Conservation (phyloP, 1,139 yeast genomes). For the Lodderomyces theae region DNA sequence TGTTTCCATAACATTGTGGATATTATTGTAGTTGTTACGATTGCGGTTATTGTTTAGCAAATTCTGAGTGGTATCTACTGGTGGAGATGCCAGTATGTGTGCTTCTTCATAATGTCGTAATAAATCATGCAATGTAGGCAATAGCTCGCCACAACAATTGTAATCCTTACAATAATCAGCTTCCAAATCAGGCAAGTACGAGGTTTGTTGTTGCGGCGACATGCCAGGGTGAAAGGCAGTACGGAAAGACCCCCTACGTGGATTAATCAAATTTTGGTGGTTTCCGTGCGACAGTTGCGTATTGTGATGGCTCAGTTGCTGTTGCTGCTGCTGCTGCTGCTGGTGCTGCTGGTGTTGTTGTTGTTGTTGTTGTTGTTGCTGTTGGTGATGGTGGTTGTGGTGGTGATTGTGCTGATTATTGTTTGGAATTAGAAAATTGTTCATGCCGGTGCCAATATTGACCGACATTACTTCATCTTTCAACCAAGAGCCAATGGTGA, state of each 20-base stretch:
- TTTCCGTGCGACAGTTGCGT: slow-evolving; percentile 14
- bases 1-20: slow-evolving; percentile 60
- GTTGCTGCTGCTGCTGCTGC: slow-evolving; percentile 20
- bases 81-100: slow-evolving; percentile 78
- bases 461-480: slow-evolving; percentile 82
- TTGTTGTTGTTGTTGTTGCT: too few relatives aligned
- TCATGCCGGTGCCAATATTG: slow-evolving; percentile 14
- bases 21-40: slow-evolving; percentile 38
- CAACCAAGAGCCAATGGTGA: slow-evolving; percentile 92
- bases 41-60: slow-evolving; percentile 33
- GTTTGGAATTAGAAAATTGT: not conserved
- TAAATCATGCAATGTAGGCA: slow-evolving; percentile 91
- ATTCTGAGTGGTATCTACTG: slow-evolving; percentile 39
- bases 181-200: slow-evolving; percentile 86
- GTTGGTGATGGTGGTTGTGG: slow-evolving; percentile 20
- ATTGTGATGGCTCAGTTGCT: slow-evolving; percentile 15
- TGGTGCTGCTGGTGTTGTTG: slow-evolving; percentile 19
- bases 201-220: slow-evolving; percentile 68
- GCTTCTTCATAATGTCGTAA: slow-evolving; percentile 95
- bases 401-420: slow-evolving; percentile 12
- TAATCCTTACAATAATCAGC: slow-evolving; percentile 96
- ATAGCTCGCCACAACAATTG: slow-evolving; percentile 88
- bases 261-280: slow-evolving; percentile 35
- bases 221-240: slow-evolving; percentile 20
- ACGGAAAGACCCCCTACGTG: slow-evolving; percentile 44